Evolutionary conservation across 257 asterid genomes (phyloP), one percentile per base, ranked within the genome.

Genomic region (Solanum virginianum): DNA sequence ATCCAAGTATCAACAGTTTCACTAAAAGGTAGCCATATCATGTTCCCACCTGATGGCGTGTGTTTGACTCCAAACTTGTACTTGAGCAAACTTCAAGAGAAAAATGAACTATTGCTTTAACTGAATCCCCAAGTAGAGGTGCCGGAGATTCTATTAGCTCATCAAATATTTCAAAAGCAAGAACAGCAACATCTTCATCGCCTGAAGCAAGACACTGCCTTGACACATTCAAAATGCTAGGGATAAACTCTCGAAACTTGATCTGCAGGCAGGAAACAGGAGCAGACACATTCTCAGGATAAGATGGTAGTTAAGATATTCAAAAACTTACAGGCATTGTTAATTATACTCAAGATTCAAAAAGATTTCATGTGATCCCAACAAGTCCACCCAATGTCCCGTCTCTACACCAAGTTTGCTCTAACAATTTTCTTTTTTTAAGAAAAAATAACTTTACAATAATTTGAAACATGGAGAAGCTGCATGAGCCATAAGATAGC

Each of bases 111-210:
- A 97, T 97, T 83, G 98, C 88, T 89, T 92, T 97, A 45, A 97
- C 98, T 59, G 99, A 97, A 56, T 97, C 98, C 84, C 99, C 99
- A 85, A 97, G 98, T 88, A 97, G 94, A 79, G 98, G 99, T 74
- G 98, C 98, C 83, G 99, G 99, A 80, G 98, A 97, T 95, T 97
- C 99, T 15, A 97, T 97, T 84, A 97, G 91, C 92, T 97, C 99
- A 84, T 97, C 99, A 93, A 97, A 97, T 88, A 97, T 97, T 91
- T 97, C 99, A 63, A 97, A 97, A 85, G 98, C 99, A 85, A 97
- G 90, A 85, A 93, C 92, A 81, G 98, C 99, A 72, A 95, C 94
- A 88, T 95, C 98, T 90, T 97, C 99, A 60, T 97, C 98, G 8
- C 99, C 99, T 82, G 98, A 94, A 82, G 98, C 96, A 92, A 97